Evolutionary conservation across 2,329 filamentous ascomycete genomes (phyloP), one percentile per base, ranked within the genome.

Genomic region (Cladophialophora exuberans): DNA sequence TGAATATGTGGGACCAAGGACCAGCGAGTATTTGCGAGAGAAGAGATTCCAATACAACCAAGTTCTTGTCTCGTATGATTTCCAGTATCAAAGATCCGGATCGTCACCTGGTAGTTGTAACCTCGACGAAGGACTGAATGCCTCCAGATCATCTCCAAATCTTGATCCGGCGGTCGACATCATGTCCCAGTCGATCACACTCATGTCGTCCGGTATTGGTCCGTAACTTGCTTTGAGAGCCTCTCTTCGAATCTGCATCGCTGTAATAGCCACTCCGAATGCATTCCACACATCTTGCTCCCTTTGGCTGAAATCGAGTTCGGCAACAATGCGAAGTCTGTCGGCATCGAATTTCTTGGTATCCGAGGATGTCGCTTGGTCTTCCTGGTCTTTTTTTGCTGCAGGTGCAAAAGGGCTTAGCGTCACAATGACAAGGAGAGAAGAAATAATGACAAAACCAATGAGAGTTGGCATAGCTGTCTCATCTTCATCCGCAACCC

Each of bases 271-370:
- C 45, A 85, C 61, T 0, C 81, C 80, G 3, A 85, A 69, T 3
- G 78, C 74, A 63, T 83, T 83, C 83, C 83, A 86, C 1, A 84
- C 81, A 64, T 85, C 83, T 56, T 80, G 79, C 1, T 75, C 75
- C 6, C 68, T 65, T 38, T 81, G 74, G 3, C 72, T 73, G 52
- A 83, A 76, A 63, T 85, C 78, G 60, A 83, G 80, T 48, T 77
- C 75, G 4, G 74, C 77, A 45, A 84, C 75, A 9, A 73, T 73
- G 9, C 71, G 67, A 6, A 77, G 52, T 18, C 57, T 50, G 31
- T 57, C 57, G 15, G 55, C 22, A 38, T 43, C 48, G 43, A 51
- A 43, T 22, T 28, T 42, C 23, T 22, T 7, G 18, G 18, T 20
- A 18, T 10, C 42, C 17, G 42, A 44, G 3, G 51, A 56, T 9